These are phyloP conservation scores for Phytophthora ohioensis DNA, from an alignment of 352 stramenopile genomes.

Conservation along the genomic window DNA sequence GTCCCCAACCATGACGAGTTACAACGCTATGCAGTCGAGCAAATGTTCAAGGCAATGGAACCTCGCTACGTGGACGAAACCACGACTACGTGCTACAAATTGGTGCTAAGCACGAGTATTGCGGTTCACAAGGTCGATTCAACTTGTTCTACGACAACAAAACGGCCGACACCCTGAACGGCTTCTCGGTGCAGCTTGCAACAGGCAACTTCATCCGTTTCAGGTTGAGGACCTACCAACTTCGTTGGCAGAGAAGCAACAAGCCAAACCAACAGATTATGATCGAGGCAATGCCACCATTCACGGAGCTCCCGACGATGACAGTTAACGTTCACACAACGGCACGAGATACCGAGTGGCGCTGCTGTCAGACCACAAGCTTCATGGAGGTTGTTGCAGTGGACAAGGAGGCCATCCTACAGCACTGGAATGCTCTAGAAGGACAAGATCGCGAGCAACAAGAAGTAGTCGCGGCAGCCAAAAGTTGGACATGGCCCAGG, in stretches of 20 bases:
- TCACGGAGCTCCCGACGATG: conserved; percentile 89
- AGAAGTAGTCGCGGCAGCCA: conserved; percentile 87
- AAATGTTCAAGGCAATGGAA: conserved; percentile 95
- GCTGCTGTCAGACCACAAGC: conserved; percentile 89
- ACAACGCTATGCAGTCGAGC: conserved; percentile 94
- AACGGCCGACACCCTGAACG: conserved; percentile 66
- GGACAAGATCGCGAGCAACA: conserved; percentile 93
- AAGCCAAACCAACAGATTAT: conserved; percentile 93
- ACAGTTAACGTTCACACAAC: conserved; percentile 85
- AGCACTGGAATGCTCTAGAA: conserved; percentile 93
- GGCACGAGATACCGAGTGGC: conserved; percentile 68
- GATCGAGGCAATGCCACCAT: conserved; percentile 93
- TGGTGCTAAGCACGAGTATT: conserved; percentile 96
- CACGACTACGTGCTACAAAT: conserved; percentile 94
- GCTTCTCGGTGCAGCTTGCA: conserved; percentile 88
- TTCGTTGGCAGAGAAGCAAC: conserved; percentile 87
- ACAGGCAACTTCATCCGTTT: conserved; percentile 56
- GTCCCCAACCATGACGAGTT: conserved; percentile 98
- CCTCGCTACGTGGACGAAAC: conserved; percentile 95
- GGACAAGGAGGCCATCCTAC: conserved; percentile 92
- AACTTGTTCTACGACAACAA: conserved; percentile 98
- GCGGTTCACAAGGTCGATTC: conserved; percentile 92
- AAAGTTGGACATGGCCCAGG: conserved; percentile 89
- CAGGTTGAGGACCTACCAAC: conserved; percentile 77
- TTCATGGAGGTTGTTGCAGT: conserved; percentile 95